Evolutionary conservation across 2,329 filamentous ascomycete species (phyloP).

Genomic region (Fusarium drepaniforme): DNA sequence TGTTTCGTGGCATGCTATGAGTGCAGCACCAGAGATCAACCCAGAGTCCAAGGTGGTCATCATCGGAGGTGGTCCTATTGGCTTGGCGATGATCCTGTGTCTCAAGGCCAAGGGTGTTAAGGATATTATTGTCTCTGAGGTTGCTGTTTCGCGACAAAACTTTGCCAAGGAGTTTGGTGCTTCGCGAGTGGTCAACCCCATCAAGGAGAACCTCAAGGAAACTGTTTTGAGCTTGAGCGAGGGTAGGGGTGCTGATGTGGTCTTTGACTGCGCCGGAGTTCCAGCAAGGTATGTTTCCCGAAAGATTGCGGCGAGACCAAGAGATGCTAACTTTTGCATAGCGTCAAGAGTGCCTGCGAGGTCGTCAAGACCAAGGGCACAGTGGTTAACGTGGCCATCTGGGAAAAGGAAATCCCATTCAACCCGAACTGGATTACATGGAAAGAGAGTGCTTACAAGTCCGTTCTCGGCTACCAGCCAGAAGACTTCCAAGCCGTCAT

Average conservation of each 20-base stretch:
- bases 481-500: conserved; percentile 70
- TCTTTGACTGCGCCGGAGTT: conserved; percentile 73
- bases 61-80: conserved; percentile 64
- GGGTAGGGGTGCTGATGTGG: conserved; percentile 65
- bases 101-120: conserved; percentile 61
- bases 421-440: conserved; percentile 45
- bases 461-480: conserved; percentile 39
- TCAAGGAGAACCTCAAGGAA: conserved; percentile 59
- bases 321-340: not conserved
- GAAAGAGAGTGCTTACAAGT: conserved; percentile 43
- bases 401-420: conserved; percentile 59
- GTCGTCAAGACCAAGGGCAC: conserved; percentile 66
- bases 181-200: conserved; percentile 56
- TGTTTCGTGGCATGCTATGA: conserved; percentile 59
- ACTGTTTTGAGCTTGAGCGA: conserved; percentile 60
- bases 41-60: conserved; percentile 60
- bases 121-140: conserved; percentile 61
- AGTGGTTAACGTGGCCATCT: conserved; percentile 74
- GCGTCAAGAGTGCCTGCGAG: conserved; percentile 54
- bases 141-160: conserved; percentile 54
- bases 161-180: conserved; percentile 60
- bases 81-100: conserved; percentile 59
- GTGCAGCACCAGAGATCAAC: conserved; percentile 55
- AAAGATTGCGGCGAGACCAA: rapidly evolving
- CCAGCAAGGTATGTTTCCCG: conserved; percentile 36